A percentile compares a stretch with the other conserved stretches of the same genome.
Conservation (phyloP, 805 yeast genomes). For the Metahyphopichia silvanorum region DNA sequence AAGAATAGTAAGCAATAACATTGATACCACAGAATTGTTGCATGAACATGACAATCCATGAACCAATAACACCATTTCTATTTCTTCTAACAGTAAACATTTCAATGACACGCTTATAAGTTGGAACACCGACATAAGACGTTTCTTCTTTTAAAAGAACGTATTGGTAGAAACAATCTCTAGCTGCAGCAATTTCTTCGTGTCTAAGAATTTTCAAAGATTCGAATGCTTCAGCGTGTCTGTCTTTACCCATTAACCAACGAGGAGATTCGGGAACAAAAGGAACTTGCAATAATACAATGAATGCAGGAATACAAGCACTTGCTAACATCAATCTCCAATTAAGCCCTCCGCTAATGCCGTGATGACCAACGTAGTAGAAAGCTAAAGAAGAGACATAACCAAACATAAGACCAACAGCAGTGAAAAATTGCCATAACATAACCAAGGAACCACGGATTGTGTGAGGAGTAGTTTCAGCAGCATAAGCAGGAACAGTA, state of each 20-base stretch:
- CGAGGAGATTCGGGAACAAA: slow-evolving; percentile 70
- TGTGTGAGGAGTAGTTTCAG: slow-evolving; percentile 57
- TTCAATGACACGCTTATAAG: slow-evolving; percentile 47
- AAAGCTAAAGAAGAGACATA: slow-evolving; percentile 59
- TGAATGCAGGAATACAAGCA: slow-evolving; percentile 54
- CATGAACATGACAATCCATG: slow-evolving; percentile 83
- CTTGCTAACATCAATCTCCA: slow-evolving; percentile 69
- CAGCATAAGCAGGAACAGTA: slow-evolving; percentile 65
- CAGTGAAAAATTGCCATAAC: slow-evolving; percentile 77
- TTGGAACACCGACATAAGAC: slow-evolving; percentile 44
- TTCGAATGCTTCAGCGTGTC: slow-evolving; percentile 47
- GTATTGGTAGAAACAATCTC: slow-evolving; percentile 60
- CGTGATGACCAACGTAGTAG: slow-evolving; percentile 47
- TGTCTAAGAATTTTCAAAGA: slow-evolving; percentile 47
- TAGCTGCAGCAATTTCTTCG: slow-evolving; percentile 54
- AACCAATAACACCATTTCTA: slow-evolving; percentile 77
- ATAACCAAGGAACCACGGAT: slow-evolving; percentile 65
- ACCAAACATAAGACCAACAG: slow-evolving; percentile 69
- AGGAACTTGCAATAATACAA: slow-evolving; percentile 48
- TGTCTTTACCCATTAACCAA: slow-evolving; percentile 57
- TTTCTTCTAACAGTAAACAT: slow-evolving; percentile 73
- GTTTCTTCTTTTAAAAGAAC: slow-evolving; percentile 60
- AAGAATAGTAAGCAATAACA: slow-evolving; percentile 82
- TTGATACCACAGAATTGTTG: slow-evolving; percentile 91
- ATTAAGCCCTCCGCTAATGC: slow-evolving; percentile 45